These are phyloP conservation scores for Parmelia sp. DNA, from an alignment of 495 filamentous ascomycete species.

Conservation along the genomic window DNA sequence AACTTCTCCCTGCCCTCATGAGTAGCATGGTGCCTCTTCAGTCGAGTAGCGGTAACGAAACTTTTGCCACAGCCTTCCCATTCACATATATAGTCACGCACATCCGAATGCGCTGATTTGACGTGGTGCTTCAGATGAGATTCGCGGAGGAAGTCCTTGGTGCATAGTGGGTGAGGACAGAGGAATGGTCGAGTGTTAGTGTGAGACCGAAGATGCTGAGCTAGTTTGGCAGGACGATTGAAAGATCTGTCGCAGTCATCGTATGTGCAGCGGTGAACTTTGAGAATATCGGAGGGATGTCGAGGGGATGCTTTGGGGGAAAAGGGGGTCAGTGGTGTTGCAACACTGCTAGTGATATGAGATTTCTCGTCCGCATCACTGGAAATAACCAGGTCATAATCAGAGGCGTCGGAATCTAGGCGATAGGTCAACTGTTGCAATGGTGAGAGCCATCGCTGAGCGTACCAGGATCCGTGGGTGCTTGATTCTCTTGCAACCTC, in stretches of 20 bases:
- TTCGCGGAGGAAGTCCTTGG: conserved; percentile 72
- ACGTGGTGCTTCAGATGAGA: conserved; percentile 80
- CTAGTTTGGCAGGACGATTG: conserved; percentile 74
- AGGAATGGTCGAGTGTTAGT: conserved; percentile 68
- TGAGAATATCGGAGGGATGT: conserved; percentile 58
- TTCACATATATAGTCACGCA: conserved; percentile 64
- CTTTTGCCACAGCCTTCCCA: conserved; percentile 67
- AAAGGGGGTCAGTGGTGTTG: conserved; percentile 25
- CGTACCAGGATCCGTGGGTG: not conserved
- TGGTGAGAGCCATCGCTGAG: not conserved
- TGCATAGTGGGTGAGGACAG: conserved; percentile 63
- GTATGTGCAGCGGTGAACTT: conserved; percentile 64
- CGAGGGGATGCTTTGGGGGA: conserved; percentile 25
- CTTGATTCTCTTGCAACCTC: not conserved
- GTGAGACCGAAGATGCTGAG: conserved; percentile 73
- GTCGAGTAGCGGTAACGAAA: conserved; percentile 69
- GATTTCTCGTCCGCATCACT: not conserved
- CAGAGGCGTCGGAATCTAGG: conserved; percentile 7
- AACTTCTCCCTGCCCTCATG: conserved; percentile 65
- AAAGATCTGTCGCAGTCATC: conserved; percentile 72
- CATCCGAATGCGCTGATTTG: conserved; percentile 68
- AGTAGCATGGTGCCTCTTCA: conserved; percentile 59
- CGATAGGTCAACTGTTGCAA: not conserved
- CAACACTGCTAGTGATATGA: not conserved
- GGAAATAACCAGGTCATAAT: not conserved